Conservation (phyloP, 78 protist genomes). For the Chrysochromulina tobinii region DNA sequence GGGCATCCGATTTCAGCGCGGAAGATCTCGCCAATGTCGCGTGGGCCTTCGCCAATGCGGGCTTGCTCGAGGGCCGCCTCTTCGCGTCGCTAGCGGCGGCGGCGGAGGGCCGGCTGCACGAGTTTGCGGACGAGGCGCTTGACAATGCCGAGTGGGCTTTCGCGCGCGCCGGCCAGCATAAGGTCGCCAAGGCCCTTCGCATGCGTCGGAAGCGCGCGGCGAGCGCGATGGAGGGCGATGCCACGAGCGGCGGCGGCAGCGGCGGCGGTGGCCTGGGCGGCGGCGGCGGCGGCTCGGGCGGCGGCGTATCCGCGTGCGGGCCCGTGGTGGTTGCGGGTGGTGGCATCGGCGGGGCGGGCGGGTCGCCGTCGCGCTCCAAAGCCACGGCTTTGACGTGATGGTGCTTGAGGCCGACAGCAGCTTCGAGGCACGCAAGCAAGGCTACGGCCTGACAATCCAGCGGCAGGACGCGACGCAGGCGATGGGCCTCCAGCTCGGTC, state of each 20-base stretch:
- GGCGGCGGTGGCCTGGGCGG: not conserved
- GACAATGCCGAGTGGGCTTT: not conserved
- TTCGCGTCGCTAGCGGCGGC: slow-evolving; percentile 4
- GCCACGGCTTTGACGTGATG: not conserved
- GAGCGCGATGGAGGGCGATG: not conserved
- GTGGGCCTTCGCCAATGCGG: slow-evolving; percentile 26
- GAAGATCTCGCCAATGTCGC: slow-evolving; percentile 17
- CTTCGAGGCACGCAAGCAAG: slow-evolving; percentile 16
- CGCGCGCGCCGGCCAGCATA: not conserved
- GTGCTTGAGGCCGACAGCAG: not conserved
- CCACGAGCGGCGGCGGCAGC: not conserved
- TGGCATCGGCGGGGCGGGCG: slow-evolving; percentile 14
- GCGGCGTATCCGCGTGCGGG: not conserved
- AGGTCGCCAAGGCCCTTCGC: not conserved
- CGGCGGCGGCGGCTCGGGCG: not conserved
- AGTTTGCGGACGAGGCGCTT: not conserved
- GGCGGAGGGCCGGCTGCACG: not conserved
- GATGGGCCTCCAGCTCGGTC: not conserved
- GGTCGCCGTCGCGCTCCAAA: not conserved
- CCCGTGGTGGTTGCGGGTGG: not conserved
- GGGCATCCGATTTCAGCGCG: not conserved
- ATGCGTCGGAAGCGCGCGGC: not conserved
- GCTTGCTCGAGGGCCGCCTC: not conserved
- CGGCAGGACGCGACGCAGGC: slow-evolving; percentile 20
- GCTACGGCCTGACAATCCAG: slow-evolving; percentile 37